A percentile compares a stretch with the other conserved stretches of the same genome.
phyloP scores from a whole-genome alignment of 73 alveolate species.

The Tetrahymena borealis region DNA sequence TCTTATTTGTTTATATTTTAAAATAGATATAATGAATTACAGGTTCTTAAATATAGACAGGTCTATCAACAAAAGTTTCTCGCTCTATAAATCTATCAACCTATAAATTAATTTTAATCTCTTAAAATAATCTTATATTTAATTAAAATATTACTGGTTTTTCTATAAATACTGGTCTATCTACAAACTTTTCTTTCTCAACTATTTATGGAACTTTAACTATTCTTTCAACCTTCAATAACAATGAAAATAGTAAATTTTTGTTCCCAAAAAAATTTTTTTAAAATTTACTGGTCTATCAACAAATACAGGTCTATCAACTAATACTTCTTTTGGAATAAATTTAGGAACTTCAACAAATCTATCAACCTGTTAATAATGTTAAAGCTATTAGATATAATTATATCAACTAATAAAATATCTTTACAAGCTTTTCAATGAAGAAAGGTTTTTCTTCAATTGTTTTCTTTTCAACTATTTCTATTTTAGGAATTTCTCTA shows the following conservation, averaged over 20 bases:
- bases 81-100: not conserved
- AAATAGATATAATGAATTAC: not conserved
- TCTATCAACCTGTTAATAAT: not conserved
- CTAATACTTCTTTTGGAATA: not conserved
- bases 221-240: not conserved
- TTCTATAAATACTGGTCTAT: not conserved
- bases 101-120: not conserved
- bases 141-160: not conserved
- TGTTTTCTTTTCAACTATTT: not conserved
- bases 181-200: not conserved
- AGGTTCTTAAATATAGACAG: not conserved
- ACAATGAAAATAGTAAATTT: no score
- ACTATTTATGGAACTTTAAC: not conserved
- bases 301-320: not conserved
- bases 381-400: no score
- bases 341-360: not conserved
- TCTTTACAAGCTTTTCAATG: not conserved
- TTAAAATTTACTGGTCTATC: not conserved
- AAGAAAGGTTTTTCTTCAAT: not conserved
- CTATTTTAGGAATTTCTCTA: not conserved
- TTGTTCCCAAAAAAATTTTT: not conserved
- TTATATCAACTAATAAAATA: not conserved
- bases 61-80: not conserved
- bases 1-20: not conserved
- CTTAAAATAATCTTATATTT: not conserved